Conservation (phyloP, 768 basidiomycete species). For the Leccinellum rugosiceps region DNA sequence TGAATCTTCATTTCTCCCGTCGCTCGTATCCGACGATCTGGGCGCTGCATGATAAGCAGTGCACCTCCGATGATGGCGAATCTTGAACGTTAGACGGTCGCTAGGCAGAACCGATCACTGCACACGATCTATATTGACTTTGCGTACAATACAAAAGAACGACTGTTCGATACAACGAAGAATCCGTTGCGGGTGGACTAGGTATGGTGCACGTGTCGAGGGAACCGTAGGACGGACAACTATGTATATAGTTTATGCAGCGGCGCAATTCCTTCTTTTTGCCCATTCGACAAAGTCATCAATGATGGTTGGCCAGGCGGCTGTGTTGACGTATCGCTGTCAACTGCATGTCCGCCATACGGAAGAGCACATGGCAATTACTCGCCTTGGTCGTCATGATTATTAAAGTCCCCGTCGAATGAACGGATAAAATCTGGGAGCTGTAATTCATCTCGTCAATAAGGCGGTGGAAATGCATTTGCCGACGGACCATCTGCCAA, state of each 20-base stretch:
- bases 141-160: slow-evolving; percentile 1
- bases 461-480: not conserved
- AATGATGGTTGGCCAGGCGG: slow-evolving; percentile 84
- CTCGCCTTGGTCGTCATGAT: slow-evolving; percentile 78
- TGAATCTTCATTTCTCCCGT: slow-evolving; percentile 32
- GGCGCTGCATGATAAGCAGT: slow-evolving; percentile 4
- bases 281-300: slow-evolving; percentile 80
- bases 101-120: not conserved
- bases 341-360: not conserved
- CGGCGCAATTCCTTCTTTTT: slow-evolving; percentile 31
- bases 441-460: slow-evolving; percentile 36
- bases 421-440: slow-evolving; percentile 77
- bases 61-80: slow-evolving; percentile 6
- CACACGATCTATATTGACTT: slow-evolving; percentile 1
- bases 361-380: slow-evolving; percentile 28
- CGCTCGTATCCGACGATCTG: slow-evolving; percentile 18
- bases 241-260: slow-evolving; percentile 3
- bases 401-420: slow-evolving; percentile 67
- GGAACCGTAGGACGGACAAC: not conserved
- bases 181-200: not conserved
- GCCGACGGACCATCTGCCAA: slow-evolving; percentile 72
- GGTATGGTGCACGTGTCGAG: slow-evolving; percentile 6
- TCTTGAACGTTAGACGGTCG: slow-evolving; percentile 1
- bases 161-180: not conserved
- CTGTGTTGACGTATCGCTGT: slow-evolving; percentile 36